A percentile compares a stretch with the other conserved stretches of the same genome.
Evolutionary conservation across 495 filamentous ascomycete species (phyloP).

Genomic region (Penicillium malachiteum): DNA sequence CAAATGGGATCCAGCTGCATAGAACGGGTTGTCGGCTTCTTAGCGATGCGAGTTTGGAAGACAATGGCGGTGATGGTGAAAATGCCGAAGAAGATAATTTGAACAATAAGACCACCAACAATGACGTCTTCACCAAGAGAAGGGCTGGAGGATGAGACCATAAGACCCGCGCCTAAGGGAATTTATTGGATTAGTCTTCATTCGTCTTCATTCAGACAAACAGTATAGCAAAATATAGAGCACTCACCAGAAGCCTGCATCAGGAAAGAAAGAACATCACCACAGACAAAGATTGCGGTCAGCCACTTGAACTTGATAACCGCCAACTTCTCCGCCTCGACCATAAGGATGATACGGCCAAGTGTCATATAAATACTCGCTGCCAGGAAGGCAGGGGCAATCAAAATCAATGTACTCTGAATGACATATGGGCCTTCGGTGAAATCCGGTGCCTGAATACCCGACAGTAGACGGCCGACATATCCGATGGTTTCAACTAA

Average conservation of each 20-base stretch:
- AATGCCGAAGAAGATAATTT: constrained; percentile 53
- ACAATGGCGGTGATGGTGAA: constrained; percentile 48
- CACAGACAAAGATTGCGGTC: constrained; percentile 44
- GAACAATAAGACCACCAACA: constrained; percentile 48
- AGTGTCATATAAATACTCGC: constrained; percentile 59
- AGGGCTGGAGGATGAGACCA: constrained; percentile 21
- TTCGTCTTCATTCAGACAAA: no score
- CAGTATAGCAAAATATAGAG: no score
- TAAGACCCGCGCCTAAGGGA: constrained; percentile 27
- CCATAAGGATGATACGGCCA: constrained; percentile 47
- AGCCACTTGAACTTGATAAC: constrained; percentile 42
- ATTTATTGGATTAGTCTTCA: no score
- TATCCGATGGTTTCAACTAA: constrained; percentile 46
- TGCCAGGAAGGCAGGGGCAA: constrained; percentile 52
- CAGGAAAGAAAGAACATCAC: constrained; percentile 44
- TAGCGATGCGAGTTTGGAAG: constrained; percentile 40
- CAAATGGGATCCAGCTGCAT: constrained; percentile 36
- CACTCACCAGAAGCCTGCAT: constrained; percentile 31
- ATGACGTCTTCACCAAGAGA: constrained; percentile 38
- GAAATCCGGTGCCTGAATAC: constrained; percentile 26
- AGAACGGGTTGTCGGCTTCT: constrained; percentile 22
- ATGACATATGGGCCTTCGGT: constrained; percentile 46
- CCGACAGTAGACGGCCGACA: constrained; percentile 33
- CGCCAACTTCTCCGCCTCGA: constrained; percentile 40
- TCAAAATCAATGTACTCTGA: constrained; percentile 51